Conservation (phyloP, 352 stramenopile species). For the Globisporangium perplexum region DNA sequence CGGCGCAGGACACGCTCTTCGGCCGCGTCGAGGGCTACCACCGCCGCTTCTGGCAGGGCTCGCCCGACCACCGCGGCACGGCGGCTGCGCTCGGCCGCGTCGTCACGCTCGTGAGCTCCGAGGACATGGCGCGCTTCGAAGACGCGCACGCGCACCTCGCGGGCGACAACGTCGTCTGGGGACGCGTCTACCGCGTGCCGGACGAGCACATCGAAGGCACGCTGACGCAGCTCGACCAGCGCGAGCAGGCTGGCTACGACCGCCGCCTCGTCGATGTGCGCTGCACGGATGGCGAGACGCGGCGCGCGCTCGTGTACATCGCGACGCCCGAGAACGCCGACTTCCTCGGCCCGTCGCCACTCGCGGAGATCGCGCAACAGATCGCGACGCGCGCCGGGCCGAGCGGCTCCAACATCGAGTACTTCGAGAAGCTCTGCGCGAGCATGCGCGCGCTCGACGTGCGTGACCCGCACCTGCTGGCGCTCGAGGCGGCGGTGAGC, state of each 20-base stretch:
- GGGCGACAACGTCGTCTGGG: conserved; percentile 72
- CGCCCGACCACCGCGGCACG: conserved; percentile 80
- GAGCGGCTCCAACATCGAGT: conserved; percentile 83
- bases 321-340: conserved; percentile 77
- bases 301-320: conserved; percentile 80
- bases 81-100: conserved; percentile 71
- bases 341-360: conserved; percentile 65
- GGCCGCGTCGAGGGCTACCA: conserved; percentile 78
- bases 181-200: conserved; percentile 82
- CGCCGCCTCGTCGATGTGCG: conserved; percentile 69
- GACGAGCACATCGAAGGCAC: conserved; percentile 71
- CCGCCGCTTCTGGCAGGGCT: conserved; percentile 88
- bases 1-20: conserved; percentile 21
- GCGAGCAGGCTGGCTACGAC: conserved; percentile 83
- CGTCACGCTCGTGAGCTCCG: conserved; percentile 79
- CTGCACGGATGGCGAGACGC: conserved; percentile 60
- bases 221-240: conserved; percentile 77
- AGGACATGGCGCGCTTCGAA: conserved; percentile 69
- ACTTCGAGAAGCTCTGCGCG: conserved; percentile 76
- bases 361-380: conserved; percentile 75
- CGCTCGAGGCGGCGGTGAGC: conserved; percentile 60
- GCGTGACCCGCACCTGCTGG: conserved; percentile 63
- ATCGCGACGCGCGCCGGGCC: conserved; percentile 66
- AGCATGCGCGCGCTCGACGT: conserved; percentile 75
- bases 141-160: conserved; percentile 65